phyloP scores from a whole-genome alignment of 2,329 filamentous ascomycete genomes.

The Cercospora beticola region DNA sequence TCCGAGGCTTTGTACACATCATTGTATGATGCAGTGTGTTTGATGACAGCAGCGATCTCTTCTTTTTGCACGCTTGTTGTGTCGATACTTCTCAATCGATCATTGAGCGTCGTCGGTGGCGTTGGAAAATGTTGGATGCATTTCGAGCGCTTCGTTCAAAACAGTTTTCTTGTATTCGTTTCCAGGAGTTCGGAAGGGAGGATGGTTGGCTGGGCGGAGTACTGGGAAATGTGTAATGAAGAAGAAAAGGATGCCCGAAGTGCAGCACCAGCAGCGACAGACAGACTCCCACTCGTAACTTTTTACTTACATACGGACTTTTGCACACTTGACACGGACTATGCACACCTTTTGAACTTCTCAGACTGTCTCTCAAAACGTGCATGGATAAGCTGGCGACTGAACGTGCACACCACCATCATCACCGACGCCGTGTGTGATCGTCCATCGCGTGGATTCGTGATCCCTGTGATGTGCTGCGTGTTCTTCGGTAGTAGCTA shows the following conservation, averaged over 20 bases:
- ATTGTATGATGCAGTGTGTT: slow-evolving; percentile 9
- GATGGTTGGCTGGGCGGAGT: not conserved
- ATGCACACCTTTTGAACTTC: not conserved
- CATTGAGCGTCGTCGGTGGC: not conserved
- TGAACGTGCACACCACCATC: not conserved
- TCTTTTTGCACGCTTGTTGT: slow-evolving; percentile 4
- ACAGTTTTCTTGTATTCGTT: not conserved
- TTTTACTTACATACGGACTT: not conserved
- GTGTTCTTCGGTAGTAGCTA: slow-evolving; percentile 13
- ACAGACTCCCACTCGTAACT: not conserved
- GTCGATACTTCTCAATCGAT: not conserved
- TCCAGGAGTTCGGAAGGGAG: not conserved
- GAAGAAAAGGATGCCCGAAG: not conserved
- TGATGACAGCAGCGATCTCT: slow-evolving; percentile 3
- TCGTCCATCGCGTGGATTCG: not conserved
- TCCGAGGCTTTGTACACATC: slow-evolving; percentile 9
- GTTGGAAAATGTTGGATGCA: not conserved
- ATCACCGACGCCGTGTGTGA: not conserved
- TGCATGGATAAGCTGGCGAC: not conserved
- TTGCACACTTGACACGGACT: not conserved
- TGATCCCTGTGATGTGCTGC: not conserved
- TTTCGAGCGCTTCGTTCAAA: not conserved
- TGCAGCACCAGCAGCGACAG: slow-evolving; percentile 6
- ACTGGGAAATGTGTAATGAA: slow-evolving; percentile 11
- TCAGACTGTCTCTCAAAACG: not conserved